Percentiles rank a stretch among this genome's conserved stretches.
Conservation (phyloP, 2,329 filamentous ascomycete species). For the Clarireedia paspali region DNA sequence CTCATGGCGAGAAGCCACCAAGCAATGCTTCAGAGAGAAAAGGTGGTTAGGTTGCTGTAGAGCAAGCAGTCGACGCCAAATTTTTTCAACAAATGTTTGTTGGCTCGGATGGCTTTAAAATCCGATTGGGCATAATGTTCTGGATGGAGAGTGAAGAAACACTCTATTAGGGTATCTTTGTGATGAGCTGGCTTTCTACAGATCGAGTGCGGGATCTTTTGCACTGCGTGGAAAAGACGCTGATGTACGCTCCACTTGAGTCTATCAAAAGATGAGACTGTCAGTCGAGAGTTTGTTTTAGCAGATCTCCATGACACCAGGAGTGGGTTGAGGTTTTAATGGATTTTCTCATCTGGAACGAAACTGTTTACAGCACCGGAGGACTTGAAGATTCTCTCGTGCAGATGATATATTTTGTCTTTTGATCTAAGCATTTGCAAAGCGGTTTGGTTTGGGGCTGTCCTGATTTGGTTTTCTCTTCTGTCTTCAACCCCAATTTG, state of each 20-base stretch:
- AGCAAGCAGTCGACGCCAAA: too few relatives aligned
- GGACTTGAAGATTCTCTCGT: slow-evolving; percentile 8
- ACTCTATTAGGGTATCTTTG: too few relatives aligned
- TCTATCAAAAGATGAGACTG: neutral
- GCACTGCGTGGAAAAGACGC: neutral
- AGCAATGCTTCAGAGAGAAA: slow-evolving; percentile 55
- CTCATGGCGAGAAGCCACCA: slow-evolving; percentile 46
- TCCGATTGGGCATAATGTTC: too few relatives aligned
- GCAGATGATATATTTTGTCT: slow-evolving; percentile 18
- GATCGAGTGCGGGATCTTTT: neutral
- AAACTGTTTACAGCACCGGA: slow-evolving; percentile 6
- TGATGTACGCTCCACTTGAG: neutral
- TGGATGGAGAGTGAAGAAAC: too few relatives aligned
- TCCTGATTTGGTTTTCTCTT: slow-evolving; percentile 13
- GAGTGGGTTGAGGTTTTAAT: slow-evolving; percentile 5
- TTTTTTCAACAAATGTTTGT: too few relatives aligned
- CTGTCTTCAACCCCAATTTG: neutral
- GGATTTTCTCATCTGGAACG: slow-evolving; percentile 7
- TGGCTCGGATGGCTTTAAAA: too few relatives aligned
- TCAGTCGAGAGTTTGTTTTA: slow-evolving; percentile 2
- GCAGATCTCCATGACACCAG: slow-evolving; percentile 4
- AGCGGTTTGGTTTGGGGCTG: slow-evolving; percentile 16
- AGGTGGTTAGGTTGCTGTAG: slow-evolving; percentile 40
- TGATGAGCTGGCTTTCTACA: too few relatives aligned
- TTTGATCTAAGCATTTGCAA: slow-evolving; percentile 26